Base-by-base conservation (phyloP, 768 basidiomycete species). In the Tricholoma furcatifolium region DNA sequence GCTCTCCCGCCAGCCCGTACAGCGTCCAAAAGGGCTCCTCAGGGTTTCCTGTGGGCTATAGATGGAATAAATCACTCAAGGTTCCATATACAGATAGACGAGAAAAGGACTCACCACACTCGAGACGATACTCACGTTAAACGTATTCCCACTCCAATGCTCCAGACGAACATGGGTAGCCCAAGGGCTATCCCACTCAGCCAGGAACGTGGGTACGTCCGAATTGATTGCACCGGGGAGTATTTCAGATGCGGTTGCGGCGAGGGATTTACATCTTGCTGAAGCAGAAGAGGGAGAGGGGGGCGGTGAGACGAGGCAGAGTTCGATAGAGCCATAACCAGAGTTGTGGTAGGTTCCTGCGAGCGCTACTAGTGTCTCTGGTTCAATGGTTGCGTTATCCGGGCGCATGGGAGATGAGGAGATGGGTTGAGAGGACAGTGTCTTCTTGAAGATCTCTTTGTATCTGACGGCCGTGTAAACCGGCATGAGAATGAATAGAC, bases 261-360 rank as follows among this genome's bases (percentile, higher is more conserved):
- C 43, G 31, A 62, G 42, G 17, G 44, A 8, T 44, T 52, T 40
- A 50, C 60, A 60, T 9, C 27, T 32, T 7, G 35, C 20, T 12
- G 55, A 54, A 7, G 51, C 36, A 3, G 21, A 38, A 10, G 45
- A 8, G 4, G 35, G 14, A 4, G 30, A n/a, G 39, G 45, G n/a
- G 6, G 39, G 14, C 6, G 45, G 39, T 17, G 38, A 15, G 18
- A 54, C 46, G 10, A 39, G 24, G 41, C 66, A 67, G n/a, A 67
- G 57, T 27, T 65, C 62, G 32, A 67, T 21, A 2, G 43, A 40
- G 0, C 63, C 63, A 45, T 67, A 69, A 0, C 63, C 64, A 0
- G n/a, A 17, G 48, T 65, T 60, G 7, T 45, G 24, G 42, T 65
- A 69, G 4, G 10, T 47, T 9, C 67, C 68, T 2, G 53, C 55